These are phyloP conservation scores for Harrya chromipes DNA, from an alignment of 768 basidiomycete species.

Conservation along the genomic window DNA sequence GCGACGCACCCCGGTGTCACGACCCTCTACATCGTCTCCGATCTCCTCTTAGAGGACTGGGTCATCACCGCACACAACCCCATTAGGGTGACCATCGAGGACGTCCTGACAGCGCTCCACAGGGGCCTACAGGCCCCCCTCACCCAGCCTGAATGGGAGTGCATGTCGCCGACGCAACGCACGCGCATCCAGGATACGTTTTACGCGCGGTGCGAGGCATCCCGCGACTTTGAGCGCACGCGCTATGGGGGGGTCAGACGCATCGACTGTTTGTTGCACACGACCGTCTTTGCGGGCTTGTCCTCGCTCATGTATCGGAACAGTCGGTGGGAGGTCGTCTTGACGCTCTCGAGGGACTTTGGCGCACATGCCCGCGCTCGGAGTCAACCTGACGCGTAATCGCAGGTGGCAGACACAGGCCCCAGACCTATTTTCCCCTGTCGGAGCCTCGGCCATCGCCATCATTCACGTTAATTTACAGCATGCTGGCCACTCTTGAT, in stretches of 20 bases:
- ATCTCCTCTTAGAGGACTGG: conserved; percentile 44
- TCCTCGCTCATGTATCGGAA: conserved; percentile 37
- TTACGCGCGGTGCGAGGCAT: conserved; percentile 43
- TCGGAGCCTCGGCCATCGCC: background rate
- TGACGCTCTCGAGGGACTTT: conserved; percentile 44
- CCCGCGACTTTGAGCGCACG: conserved; percentile 34
- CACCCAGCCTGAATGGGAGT: conserved; percentile 41
- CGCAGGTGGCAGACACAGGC: no score
- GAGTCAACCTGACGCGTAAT: background rate
- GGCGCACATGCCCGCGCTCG: background rate
- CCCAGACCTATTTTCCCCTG: no score
- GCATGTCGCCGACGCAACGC: conserved; percentile 40
- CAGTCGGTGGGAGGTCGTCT: conserved; percentile 38
- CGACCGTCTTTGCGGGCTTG: conserved; percentile 52
- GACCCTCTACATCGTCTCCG: conserved; percentile 43
- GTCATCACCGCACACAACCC: conserved; percentile 39
- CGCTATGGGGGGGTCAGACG: conserved; percentile 44
- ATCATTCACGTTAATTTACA: background rate
- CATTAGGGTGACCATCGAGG: conserved; percentile 48
- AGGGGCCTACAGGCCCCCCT: conserved; percentile 37
- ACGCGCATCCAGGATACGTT: conserved; percentile 41
- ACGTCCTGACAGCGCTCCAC: conserved; percentile 49
- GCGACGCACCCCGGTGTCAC: conserved; percentile 44
- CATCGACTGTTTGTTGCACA: conserved; percentile 47
- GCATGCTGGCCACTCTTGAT: background rate